These are phyloP conservation scores for Saccharomycodes ludwigii DNA, from an alignment of 805 yeast species.

Conservation along the genomic window DNA sequence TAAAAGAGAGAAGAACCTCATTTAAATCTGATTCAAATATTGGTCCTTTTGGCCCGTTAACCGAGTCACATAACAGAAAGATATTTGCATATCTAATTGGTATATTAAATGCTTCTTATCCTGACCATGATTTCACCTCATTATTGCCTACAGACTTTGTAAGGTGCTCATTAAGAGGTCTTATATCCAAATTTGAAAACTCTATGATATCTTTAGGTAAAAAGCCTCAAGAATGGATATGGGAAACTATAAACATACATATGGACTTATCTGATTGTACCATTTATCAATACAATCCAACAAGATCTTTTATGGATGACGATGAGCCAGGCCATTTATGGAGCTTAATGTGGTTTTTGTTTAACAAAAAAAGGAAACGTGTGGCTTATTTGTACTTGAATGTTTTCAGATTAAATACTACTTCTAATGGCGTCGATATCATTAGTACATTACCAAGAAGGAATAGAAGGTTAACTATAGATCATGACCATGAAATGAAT, in stretches of 20 bases:
- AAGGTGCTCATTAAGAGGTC: conserved; percentile 35
- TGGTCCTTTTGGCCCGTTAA: conserved; percentile 87
- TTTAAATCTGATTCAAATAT: conserved; percentile 14
- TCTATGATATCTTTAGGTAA: conserved; percentile 57
- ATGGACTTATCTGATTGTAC: conserved; percentile 51
- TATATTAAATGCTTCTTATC: conserved; percentile 81
- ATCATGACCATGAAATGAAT: conserved; percentile 26
- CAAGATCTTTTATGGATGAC: conserved; percentile 22
- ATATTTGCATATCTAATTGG: conserved; percentile 86
- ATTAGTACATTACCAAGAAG: conserved; percentile 13
- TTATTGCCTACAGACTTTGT: conserved; percentile 69
- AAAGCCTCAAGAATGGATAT: conserved; percentile 52
- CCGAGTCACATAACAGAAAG: conserved; percentile 73
- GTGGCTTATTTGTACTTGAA: conserved; percentile 77
- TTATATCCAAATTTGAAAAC: conserved; percentile 62
- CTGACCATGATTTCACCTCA: conserved; percentile 88
- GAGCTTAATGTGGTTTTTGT: conserved; percentile 74
- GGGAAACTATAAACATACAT: conserved; percentile 80
- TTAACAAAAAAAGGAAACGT: conserved; percentile 81
- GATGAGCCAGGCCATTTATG: conserved; percentile 30
- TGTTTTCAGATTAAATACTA: conserved; percentile 31
- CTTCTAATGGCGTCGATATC: conserved; percentile 14
- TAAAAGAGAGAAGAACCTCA: neutral
- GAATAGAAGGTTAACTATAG: conserved; percentile 23
- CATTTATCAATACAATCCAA: conserved; percentile 46